Conservation (phyloP, 2,329 filamentous ascomycete genomes). For the Neofusicoccum parvum region DNA sequence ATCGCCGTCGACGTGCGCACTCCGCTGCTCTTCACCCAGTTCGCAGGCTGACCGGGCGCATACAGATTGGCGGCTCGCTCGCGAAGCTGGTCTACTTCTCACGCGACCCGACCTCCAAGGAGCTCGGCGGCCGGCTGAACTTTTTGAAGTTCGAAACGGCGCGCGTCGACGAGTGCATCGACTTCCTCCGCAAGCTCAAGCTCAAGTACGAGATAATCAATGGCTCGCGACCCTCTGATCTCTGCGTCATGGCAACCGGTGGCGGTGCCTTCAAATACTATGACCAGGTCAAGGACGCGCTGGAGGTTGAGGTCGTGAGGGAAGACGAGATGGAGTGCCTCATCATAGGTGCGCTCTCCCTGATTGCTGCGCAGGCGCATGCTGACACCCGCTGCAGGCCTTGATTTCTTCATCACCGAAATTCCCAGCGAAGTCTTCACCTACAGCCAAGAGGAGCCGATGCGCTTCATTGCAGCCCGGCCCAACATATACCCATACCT, state of each 20-base stretch:
- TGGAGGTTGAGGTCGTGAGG: slow-evolving; percentile 84
- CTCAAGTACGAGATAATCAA: slow-evolving; percentile 77
- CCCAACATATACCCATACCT: slow-evolving; percentile 94
- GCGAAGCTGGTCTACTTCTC: slow-evolving; percentile 98
- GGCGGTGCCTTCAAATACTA: slow-evolving; percentile 97
- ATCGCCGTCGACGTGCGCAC: slow-evolving; percentile 87
- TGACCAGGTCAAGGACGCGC: slow-evolving; percentile 78
- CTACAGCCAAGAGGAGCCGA: slow-evolving; percentile 80
- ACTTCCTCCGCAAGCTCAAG: slow-evolving; percentile 85
- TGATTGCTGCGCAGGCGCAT: background rate
- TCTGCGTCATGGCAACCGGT: slow-evolving; percentile 94
- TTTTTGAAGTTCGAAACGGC: slow-evolving; percentile 97
- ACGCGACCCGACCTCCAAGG: slow-evolving; percentile 75
- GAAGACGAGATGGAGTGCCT: slow-evolving; percentile 99
- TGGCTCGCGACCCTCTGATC: slow-evolving; percentile 68
- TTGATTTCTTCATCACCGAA: slow-evolving; percentile 98
- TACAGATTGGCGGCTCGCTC: slow-evolving; percentile 88
- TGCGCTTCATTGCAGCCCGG: slow-evolving; percentile 79
- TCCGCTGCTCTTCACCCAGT: background rate
- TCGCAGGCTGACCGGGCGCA: background rate
- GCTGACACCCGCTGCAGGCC: slow-evolving; percentile 55
- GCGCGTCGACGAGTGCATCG: slow-evolving; percentile 87
- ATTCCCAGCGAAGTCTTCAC: slow-evolving; percentile 97
- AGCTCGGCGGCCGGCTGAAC: slow-evolving; percentile 86
- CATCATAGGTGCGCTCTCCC: slow-evolving; percentile 72